Conservation (phyloP, 306 rosid genomes). For the Pterocarpus macrocarpus region DNA sequence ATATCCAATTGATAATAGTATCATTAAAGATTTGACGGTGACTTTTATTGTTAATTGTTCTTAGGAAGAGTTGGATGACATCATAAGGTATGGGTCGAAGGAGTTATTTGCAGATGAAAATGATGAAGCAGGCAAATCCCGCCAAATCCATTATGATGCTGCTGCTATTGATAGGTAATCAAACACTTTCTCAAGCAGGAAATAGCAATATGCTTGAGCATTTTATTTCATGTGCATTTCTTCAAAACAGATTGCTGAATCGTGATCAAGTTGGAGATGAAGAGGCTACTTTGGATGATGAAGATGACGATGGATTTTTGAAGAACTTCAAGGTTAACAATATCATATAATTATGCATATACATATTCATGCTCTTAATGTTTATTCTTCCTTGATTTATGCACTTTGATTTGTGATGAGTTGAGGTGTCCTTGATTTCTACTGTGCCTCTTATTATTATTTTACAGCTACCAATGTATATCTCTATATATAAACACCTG, state of each 20-base stretch:
- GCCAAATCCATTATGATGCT: conserved; percentile 97
- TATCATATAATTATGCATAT: conserved; percentile 39
- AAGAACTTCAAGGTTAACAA: conserved; percentile 89
- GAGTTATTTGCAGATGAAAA: conserved; percentile 97
- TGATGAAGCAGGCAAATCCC: conserved; percentile 93
- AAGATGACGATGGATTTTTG: conserved; percentile 93
- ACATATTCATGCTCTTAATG: conserved; percentile 39
- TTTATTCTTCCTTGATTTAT: conserved; percentile 28
- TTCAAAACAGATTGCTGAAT: conserved; percentile 77
- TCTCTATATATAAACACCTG: neutral
- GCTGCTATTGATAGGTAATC: conserved; percentile 91
- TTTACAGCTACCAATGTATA: neutral
- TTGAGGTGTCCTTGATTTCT: conserved; percentile 36
- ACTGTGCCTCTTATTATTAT: conserved; percentile 27
- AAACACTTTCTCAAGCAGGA: conserved; percentile 23
- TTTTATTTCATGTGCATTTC: conserved; percentile 42
- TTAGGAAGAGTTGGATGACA: conserved; percentile 98
- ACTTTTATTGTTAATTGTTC: conserved; percentile 43
- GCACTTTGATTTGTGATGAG: conserved; percentile 17
- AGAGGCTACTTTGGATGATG: conserved; percentile 86
- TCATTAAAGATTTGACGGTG: conserved; percentile 44
- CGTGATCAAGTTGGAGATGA: conserved; percentile 93
- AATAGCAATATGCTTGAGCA: conserved; percentile 39
- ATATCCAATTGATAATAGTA: conserved; percentile 25
- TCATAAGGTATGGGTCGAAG: conserved; percentile 94